Base-by-base conservation (phyloP, 768 basidiomycete genomes). In the Termitomyces sp. region DNA sequence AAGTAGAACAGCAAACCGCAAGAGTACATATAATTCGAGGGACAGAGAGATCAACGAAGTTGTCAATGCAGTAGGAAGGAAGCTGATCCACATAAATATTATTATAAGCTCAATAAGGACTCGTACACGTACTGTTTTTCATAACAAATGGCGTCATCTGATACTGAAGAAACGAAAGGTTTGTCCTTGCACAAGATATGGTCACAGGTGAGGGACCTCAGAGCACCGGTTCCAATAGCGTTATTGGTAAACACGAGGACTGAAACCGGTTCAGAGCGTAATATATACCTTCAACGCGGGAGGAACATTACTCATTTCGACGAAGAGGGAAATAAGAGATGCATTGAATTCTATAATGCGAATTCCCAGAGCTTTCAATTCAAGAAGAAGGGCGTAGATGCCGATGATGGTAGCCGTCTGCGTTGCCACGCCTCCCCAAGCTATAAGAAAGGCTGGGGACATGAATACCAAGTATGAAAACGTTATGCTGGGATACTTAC, bases 381-480 rank as follows among this genome's bases (percentile, higher is more conserved):
- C 60, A 0, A 61, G 42, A 9, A 61, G 21, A 26, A 61, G 57
- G 15, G 55, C 43, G 17, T 56, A 34, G 22, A 58, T 41, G 14
- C 57, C 60, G 24, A 61, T 38, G 3, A 58, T 34, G 7, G 26
- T 35, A n/a, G 60, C 60, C 32, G 60, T 58, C 40, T 61, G 57
- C 15, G 60, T 41, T 34, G 60, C 55, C 57, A 61, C 56, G 32
- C 60, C 60, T 32, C 60, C 60, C 54, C 57, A 61, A 1, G 60
- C 57, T 1, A 61, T 55, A 35, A 61, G 46, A 45, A 61, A 61
- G 15, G 60, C 60, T 61, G 9, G 7, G 26, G 19, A 17, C 34
- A 26, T 35, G 21, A 32, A 6, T 51, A 12, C 45, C 26, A 40
- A 7, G 34, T 4, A n/a, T 10, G 17, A 9, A 6, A 6, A 2